Base-by-base conservation (phyloP, 805 yeast species). In the Brettanomyces naardenensis region DNA sequence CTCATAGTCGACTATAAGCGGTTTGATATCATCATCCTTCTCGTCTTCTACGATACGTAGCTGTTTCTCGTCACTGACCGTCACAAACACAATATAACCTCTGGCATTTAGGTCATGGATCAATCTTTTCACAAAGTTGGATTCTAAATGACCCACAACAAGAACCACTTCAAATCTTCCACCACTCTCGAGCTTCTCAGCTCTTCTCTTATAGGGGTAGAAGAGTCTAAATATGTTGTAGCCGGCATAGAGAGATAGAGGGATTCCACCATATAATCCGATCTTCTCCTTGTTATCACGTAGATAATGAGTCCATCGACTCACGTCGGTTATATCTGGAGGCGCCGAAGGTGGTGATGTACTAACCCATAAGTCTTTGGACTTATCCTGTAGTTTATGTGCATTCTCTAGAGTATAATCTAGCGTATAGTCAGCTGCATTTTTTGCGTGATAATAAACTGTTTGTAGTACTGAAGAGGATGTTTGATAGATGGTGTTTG, bases 41-140 rank as follows among this genome's bases (percentile, higher is more conserved):
- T 82, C 84, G 43, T 64, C 71, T 43, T 70, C 73, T 34, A 77
- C 63, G 38, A 69, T 69, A 45, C 59, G 63, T 31, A 65, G 54
- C 43, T 80, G 86, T 44, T 66, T 68, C 21, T 78, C 85, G 42
- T 70, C 74, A n/a, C 73, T 55, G n/a, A 78, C 73, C 0, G 94
- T 78, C 44, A 86, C 67, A 53, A 80, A 86, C 3, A 87, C 88
- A 23, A 87, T 80, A 53, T 82, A 85, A 1, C 95, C 95, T 38
- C 95, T 65, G 32, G 71, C 70, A 45, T 84, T 88, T 44, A 86
- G 68, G 53, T 86, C 95, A 40, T 73, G 67, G 1, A 88, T 84
- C 22, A 86, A 61, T 36, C 78, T 66, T 40, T 84, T 68, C 1
- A 86, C 76, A 39, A 84, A 61, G 1, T 87, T 86, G 44, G 83